Evolutionary conservation across 768 basidiomycete species (phyloP), one percentile per base, ranked within the genome.

Genomic region (Tulasnella sp.): DNA sequence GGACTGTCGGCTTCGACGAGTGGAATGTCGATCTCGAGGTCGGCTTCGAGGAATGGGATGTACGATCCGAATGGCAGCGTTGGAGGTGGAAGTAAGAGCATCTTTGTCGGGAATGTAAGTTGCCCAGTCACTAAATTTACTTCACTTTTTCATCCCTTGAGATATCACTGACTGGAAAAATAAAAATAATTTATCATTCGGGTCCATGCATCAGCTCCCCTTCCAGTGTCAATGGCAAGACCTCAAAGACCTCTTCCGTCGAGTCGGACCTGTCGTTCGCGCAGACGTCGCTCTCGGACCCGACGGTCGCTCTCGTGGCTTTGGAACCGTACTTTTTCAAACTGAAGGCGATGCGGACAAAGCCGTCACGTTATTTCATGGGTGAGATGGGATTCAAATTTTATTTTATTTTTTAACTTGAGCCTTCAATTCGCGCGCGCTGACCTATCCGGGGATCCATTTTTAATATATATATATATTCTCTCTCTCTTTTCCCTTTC

Each of bases 141-240:
- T n/a, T n/a, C n/a, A n/a, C n/a, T n/a, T 21, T 60, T 29, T 56
- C 62, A 30, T 53, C 41, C 58, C 22, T 5, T 30, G n/a, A n/a
- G n/a, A n/a, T n/a, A n/a, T n/a, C n/a, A n/a, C n/a, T n/a, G n/a
- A n/a, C 17, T 25, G 38, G 53, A 49, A 62, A 45, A 19, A 55
- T n/a, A 31, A 31, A 12, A 19, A 17, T 21, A 34, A n/a, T 29
- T 29, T 22, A 31, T 5, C 43, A 22, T 31, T 10, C 24, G n/a
- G n/a, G n/a, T n/a, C n/a, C n/a, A n/a, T 50, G 50, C 49, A 12
- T 60, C 58, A 92, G 89, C 79, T 93, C 15, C 91, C 91, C 0
- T 92, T 92, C 71, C 91, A 92, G 65, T 86, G 85, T 65, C 91
- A 92, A 29, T 99, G 94, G 94, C 94, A 99, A 70, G 94, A 98